phyloP scores from a whole-genome alignment of 192 early-diverging fungal species.

The Entrophospora sp. region DNA sequence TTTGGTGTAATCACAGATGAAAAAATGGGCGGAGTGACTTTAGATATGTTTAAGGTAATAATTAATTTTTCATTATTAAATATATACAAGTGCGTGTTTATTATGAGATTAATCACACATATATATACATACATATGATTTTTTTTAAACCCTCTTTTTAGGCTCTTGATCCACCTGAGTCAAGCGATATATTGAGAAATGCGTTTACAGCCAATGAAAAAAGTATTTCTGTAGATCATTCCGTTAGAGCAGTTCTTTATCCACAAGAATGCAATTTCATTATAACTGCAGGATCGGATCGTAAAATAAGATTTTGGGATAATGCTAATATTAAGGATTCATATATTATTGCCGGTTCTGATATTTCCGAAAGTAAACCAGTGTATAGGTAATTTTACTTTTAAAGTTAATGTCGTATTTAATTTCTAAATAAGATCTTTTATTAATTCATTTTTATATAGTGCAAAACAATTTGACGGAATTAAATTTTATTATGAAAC shows the following conservation, averaged over 20 bases:
- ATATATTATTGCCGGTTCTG: slow-evolving; percentile 59
- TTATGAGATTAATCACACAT: too few relatives aligned
- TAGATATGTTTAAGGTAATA: slow-evolving; percentile 42
- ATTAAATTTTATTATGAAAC: slow-evolving; percentile 50
- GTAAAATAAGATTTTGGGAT: slow-evolving; percentile 85
- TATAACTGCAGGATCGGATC: slow-evolving; percentile 73
- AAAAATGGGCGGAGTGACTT: slow-evolving; percentile 30
- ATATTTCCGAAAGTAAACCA: slow-evolving; percentile 45
- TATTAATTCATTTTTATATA: slow-evolving; percentile 18
- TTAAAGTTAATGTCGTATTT: not conserved
- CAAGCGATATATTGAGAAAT: slow-evolving; percentile 43
- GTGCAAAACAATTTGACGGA: slow-evolving; percentile 49
- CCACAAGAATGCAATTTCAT: slow-evolving; percentile 44
- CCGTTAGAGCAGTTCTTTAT: slow-evolving; percentile 53
- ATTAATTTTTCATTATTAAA: slow-evolving; percentile 23
- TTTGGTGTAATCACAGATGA: slow-evolving; percentile 55
- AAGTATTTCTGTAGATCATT: slow-evolving; percentile 46
- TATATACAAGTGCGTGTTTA: not conserved
- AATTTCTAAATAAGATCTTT: not conserved
- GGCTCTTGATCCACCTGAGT: slow-evolving; percentile 30
- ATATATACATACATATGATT: not conserved
- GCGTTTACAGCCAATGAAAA: slow-evolving; percentile 47
- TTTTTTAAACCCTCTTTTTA: not conserved
- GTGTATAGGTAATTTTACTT: slow-evolving; percentile 48
- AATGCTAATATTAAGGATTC: slow-evolving; percentile 58